Base-by-base conservation (phyloP, 2,329 filamentous ascomycete species). In the Daldinia sp. region DNA sequence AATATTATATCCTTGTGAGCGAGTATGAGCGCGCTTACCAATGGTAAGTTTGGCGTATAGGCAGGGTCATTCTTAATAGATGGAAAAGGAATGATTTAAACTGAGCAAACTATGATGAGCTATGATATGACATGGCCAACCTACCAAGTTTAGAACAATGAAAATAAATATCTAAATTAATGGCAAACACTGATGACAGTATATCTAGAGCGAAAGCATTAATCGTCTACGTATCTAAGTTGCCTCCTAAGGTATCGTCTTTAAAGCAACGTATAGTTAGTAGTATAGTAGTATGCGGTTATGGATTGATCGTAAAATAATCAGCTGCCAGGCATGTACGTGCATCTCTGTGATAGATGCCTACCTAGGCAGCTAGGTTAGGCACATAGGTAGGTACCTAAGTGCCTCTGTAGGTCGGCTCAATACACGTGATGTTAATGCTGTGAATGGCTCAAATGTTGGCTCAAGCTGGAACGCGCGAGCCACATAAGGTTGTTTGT, bases 21-120 rank as follows among this genome's bases (percentile, higher is more conserved):
- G 53, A 59, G 48, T 47, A 66, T 52, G 27, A 57, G 58, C 57
- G 64, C 45, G 58, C 58, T 41, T 52, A 37, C 53, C 61, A 66
- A 64, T 60, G 60, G 57, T 29, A 37, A 56, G 54, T 53, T 59
- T 58, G 51, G 66, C 64, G 67, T 64, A 48, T 47, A 51, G 59
- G 37, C 60, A 67, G 57, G 50, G 59, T 58, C 60, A 53, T 66
- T 69, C 68, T 68, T 54, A 59, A 70, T 71, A 70, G 67, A 70
- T 63, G 55, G 65, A 64, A 61, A 50, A 64, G 63, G 69, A 61
- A 63, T 61, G 41, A 19, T 67, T 45, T 45, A 61, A 67, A 47
- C 67, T 53, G 68, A 71, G 67, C 67, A 72, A 70, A 68, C 68
- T 57, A 63, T 64, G 58, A 50, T 35, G 34, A 35, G 35, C 21